Conservation (phyloP, 2,329 filamentous ascomycete genomes). For the Pseudogymnoascus sp. region DNA sequence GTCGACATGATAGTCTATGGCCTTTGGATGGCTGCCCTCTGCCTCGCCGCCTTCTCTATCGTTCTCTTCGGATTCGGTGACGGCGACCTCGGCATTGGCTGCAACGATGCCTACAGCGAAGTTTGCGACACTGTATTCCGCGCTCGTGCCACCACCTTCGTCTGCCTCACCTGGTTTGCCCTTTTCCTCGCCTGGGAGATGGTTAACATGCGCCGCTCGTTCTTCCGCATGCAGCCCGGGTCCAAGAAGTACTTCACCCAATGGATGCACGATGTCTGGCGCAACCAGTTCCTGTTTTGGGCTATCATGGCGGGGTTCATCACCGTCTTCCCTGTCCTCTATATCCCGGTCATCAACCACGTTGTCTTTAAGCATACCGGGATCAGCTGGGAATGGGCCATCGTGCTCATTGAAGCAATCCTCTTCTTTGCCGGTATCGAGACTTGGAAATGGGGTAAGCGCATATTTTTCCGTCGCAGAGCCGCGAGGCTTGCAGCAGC, state of each 20-base stretch:
- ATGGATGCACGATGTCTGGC: slow-evolving; percentile 61
- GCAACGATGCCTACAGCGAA: slow-evolving; percentile 49
- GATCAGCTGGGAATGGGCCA: slow-evolving; percentile 62
- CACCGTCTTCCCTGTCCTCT: slow-evolving; percentile 51
- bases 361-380: slow-evolving; percentile 57
- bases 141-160: slow-evolving; percentile 65
- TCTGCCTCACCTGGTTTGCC: slow-evolving; percentile 67
- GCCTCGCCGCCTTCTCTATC: slow-evolving; percentile 53
- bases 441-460: slow-evolving; percentile 59
- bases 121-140: slow-evolving; percentile 59
- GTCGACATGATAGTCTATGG: slow-evolving; percentile 76
- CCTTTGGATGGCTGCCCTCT: slow-evolving; percentile 65
- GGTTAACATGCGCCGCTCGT: slow-evolving; percentile 61
- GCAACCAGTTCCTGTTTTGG: slow-evolving; percentile 65
- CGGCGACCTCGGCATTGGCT: slow-evolving; percentile 46
- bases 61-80: slow-evolving; percentile 55
- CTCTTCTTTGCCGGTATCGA: slow-evolving; percentile 60
- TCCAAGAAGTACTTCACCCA: slow-evolving; percentile 54
- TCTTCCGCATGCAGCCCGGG: slow-evolving; percentile 65
- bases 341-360: slow-evolving; percentile 60
- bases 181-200: slow-evolving; percentile 75
- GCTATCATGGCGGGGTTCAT: slow-evolving; percentile 50
- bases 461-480: slow-evolving; percentile 39
- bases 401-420: slow-evolving; percentile 52
- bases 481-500: background rate